These are phyloP conservation scores for Mycena vulgaris DNA, from an alignment of 768 basidiomycete genomes.

Conservation along the genomic window DNA sequence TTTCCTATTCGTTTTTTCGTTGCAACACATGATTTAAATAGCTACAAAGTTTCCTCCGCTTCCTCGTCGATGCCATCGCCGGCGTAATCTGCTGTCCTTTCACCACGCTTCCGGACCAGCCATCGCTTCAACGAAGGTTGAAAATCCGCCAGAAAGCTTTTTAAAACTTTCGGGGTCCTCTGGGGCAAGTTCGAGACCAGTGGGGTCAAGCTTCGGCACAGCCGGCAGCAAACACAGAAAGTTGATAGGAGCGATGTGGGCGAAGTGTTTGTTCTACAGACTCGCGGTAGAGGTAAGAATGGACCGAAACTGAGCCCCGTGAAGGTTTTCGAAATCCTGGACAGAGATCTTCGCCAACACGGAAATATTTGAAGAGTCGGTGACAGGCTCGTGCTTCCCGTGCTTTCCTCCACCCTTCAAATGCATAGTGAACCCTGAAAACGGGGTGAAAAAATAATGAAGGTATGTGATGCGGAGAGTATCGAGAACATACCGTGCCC, in stretches of 20 bases:
- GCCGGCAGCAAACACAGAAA: no score
- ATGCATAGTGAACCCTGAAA: slow-evolving; percentile 30
- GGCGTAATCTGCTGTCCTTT: no score
- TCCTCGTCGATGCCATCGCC: no score
- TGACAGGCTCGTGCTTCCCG: slow-evolving; percentile 35
- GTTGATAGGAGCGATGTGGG: no score
- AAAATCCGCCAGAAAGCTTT: no score
- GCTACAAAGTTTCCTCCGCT: no score
- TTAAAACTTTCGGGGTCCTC: slow-evolving; percentile 1
- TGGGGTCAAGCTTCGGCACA: no score
- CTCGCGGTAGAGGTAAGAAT: not conserved
- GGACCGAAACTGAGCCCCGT: slow-evolving; percentile 26
- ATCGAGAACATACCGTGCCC: not conserved
- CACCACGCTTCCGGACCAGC: no score
- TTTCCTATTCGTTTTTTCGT: no score
- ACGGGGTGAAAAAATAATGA: not conserved
- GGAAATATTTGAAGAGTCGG: slow-evolving; percentile 29
- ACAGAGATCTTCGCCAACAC: slow-evolving; percentile 34
- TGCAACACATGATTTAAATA: no score
- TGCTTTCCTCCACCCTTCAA: slow-evolving; percentile 35
- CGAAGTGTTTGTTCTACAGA: no score
- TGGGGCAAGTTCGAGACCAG: not conserved
- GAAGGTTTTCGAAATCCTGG: slow-evolving; percentile 36
- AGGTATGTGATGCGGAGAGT: not conserved
- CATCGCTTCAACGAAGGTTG: no score